Evolutionary conservation across 352 stramenopile species (phyloP).

Genomic region (Phytopythium litorale): DNA sequence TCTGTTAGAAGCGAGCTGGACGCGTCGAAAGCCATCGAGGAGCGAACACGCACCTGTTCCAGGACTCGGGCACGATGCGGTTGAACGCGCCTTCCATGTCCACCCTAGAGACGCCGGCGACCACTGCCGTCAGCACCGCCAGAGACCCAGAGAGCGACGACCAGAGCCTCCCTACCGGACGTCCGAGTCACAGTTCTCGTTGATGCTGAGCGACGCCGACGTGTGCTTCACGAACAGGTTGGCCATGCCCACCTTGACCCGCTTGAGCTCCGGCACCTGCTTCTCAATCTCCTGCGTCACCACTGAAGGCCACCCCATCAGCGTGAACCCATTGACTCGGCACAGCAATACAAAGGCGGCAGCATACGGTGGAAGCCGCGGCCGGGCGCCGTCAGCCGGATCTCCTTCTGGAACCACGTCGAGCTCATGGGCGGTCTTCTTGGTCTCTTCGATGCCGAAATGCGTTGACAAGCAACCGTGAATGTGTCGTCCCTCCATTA

Average conservation of each 20-base stretch:
- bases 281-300: conserved; percentile 81
- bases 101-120: conserved; percentile 31
- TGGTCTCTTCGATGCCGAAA: neutral
- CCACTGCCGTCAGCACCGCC: neutral
- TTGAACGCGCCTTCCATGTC: conserved; percentile 96
- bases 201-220: conserved; percentile 94
- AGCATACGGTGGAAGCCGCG: conserved; percentile 77
- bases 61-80: conserved; percentile 89
- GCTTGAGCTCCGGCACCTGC: conserved; percentile 70
- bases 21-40: neutral
- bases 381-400: conserved; percentile 69
- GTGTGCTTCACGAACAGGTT: conserved; percentile 97
- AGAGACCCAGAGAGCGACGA: neutral
- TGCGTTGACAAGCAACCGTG: neutral
- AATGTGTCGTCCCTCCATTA: neutral
- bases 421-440: conserved; percentile 21
- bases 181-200: conserved; percentile 95
- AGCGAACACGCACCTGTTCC: conserved; percentile 55
- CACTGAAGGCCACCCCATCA: conserved; percentile 29
- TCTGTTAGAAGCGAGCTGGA: no score
- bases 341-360: neutral
- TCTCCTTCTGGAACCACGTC: conserved; percentile 87
- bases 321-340: neutral
- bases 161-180: conserved; percentile 58
- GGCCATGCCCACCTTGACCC: conserved; percentile 91